Evolutionary conservation across 768 basidiomycete species (phyloP).

Genomic region (Calvatia gigantea): DNA sequence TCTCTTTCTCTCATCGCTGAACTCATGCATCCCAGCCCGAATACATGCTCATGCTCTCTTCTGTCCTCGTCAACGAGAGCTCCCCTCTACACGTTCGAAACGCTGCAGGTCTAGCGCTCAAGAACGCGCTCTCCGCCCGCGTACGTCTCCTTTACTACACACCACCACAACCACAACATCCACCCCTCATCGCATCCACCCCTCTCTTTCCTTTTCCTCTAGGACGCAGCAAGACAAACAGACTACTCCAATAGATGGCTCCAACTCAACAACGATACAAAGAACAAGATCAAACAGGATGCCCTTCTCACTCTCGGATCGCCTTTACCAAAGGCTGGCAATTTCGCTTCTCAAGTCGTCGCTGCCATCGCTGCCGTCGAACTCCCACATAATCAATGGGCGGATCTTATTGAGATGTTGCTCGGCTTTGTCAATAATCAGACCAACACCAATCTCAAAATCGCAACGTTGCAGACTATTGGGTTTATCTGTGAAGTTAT

Average conservation of each 20-base stretch:
- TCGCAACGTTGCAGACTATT: conserved; percentile 90
- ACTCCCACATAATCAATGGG: conserved; percentile 85
- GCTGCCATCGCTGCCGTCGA: conserved; percentile 94
- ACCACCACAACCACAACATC: too few relatives aligned
- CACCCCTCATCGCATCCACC: conserved; percentile 13
- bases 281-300: conserved; percentile 83
- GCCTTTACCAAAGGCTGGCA: conserved; percentile 64
- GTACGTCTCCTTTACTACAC: conserved; percentile 53
- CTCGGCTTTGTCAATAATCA: conserved; percentile 83
- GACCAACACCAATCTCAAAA: conserved; percentile 68
- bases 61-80: conserved; percentile 77
- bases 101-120: conserved; percentile 95
- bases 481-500: conserved; percentile 97
- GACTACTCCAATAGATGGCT: conserved; percentile 83
- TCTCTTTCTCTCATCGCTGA: conserved; percentile 16
- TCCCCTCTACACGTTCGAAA: conserved; percentile 75
- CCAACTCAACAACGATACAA: conserved; percentile 60
- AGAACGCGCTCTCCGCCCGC: conserved; percentile 89
- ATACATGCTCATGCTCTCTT: conserved; percentile 89
- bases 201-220: conserved; percentile 13
- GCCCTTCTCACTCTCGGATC: conserved; percentile 82
- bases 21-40: conserved; percentile 58
- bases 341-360: conserved; percentile 90
- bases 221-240: conserved; percentile 75
- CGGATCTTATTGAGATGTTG: conserved; percentile 82